Conservation (phyloP, 345 rosid genomes). For the Toxicodendron radicans region DNA sequence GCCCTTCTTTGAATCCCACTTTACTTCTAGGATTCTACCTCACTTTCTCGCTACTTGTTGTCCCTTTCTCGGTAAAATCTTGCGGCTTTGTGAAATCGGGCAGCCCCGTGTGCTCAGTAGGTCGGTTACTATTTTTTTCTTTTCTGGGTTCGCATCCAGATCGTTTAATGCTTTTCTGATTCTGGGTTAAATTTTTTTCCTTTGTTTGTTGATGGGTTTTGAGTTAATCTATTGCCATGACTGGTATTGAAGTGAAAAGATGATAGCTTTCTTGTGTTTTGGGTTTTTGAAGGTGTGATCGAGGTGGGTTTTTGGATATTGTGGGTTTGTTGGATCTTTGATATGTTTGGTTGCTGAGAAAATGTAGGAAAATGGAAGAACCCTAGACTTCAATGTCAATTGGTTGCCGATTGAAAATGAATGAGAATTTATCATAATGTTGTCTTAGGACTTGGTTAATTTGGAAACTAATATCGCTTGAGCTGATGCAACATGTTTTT, state of each 20-base stretch:
- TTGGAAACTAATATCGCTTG: background rate
- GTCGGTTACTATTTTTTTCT: background rate
- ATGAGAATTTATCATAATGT: background rate
- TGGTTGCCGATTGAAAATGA: background rate
- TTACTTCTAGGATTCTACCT: background rate
- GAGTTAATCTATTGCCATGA: background rate
- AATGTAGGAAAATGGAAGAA: background rate
- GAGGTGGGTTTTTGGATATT: slow-evolving; percentile 28
- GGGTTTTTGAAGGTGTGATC: slow-evolving; percentile 5
- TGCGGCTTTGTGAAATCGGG: background rate
- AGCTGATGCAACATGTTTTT: background rate
- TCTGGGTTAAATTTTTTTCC: background rate
- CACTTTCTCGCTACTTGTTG: slow-evolving; percentile 13
- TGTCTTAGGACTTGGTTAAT: background rate
- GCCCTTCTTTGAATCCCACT: no score
- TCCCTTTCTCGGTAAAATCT: slow-evolving; percentile 15
- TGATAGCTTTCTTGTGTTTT: background rate
- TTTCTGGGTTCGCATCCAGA: background rate
- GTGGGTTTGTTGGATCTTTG: slow-evolving; percentile 6
- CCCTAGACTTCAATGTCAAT: no score
- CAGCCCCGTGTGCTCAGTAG: background rate
- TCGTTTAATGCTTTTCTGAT: slow-evolving; percentile 15
- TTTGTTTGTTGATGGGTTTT: background rate
- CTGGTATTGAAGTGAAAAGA: background rate
- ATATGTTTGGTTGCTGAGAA: background rate